phyloP scores from a whole-genome alignment of 2,329 filamentous ascomycete genomes.

The Metarhizium humberi region DNA sequence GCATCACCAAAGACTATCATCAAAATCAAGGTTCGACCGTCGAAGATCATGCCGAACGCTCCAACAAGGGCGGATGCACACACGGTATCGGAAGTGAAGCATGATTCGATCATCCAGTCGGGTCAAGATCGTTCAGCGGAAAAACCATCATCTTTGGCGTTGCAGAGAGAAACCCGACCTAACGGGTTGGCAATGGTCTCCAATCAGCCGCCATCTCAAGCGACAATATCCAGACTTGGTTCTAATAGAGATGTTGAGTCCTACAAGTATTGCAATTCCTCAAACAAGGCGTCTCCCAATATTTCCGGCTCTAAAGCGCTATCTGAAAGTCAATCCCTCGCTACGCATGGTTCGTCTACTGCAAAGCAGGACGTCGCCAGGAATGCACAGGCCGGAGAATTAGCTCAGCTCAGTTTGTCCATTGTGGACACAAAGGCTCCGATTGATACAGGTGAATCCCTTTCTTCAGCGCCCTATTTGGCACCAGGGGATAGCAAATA shows the following conservation, averaged over 20 bases:
- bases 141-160: not conserved
- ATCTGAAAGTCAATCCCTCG: not conserved
- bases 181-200: not conserved
- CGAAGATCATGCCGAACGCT: not conserved
- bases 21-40: slow-evolving; percentile 38
- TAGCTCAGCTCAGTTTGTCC: not conserved
- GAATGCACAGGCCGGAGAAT: not conserved
- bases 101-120: not conserved
- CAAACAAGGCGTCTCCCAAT: not conserved
- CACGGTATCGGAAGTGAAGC: not conserved
- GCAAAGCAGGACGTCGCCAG: not conserved
- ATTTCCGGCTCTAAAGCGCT: not conserved
- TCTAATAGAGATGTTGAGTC: not conserved
- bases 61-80: not conserved
- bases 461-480: not conserved
- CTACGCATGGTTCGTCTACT: not conserved
- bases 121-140: not conserved
- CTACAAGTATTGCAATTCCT: not conserved
- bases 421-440: not conserved
- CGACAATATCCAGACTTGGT: not conserved
- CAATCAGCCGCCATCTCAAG: not conserved
- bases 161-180: not conserved
- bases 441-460: not conserved
- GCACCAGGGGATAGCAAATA: not conserved
- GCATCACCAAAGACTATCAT: slow-evolving; percentile 37